Evolutionary conservation across 2,329 filamentous ascomycete genomes (phyloP).

Genomic region (Colletotrichum somersetense): DNA sequence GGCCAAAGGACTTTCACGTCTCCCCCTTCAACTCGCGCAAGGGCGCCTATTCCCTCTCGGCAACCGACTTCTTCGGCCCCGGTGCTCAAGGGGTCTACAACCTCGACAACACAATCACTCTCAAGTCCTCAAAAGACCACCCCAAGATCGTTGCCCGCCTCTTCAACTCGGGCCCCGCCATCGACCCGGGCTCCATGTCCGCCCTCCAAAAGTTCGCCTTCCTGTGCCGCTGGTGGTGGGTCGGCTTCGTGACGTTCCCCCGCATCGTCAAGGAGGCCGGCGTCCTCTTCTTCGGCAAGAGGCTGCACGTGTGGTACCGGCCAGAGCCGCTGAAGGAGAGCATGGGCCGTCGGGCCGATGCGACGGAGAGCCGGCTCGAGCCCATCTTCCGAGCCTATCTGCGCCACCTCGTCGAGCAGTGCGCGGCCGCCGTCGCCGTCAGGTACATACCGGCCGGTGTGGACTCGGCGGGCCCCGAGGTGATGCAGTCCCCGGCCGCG

Average conservation of each 20-base stretch:
- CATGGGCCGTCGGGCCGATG: slow-evolving; percentile 65
- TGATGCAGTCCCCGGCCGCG: slow-evolving; percentile 53
- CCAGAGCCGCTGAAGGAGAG: slow-evolving; percentile 72
- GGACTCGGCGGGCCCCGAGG: slow-evolving; percentile 45
- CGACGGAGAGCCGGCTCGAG: slow-evolving; percentile 62
- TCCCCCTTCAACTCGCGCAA: slow-evolving; percentile 79
- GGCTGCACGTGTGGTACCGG: slow-evolving; percentile 73
- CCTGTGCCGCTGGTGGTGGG: slow-evolving; percentile 73
- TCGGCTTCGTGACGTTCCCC: slow-evolving; percentile 74
- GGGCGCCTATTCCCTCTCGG: slow-evolving; percentile 65
- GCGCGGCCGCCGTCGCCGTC: slow-evolving; percentile 59
- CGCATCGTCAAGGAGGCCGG: slow-evolving; percentile 73
- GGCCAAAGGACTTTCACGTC: slow-evolving; percentile 81
- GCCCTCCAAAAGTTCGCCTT: slow-evolving; percentile 60
- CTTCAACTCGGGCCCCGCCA: slow-evolving; percentile 62
- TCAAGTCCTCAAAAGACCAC: slow-evolving; percentile 70
- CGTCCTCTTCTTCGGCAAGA: slow-evolving; percentile 66
- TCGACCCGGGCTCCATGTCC: slow-evolving; percentile 63
- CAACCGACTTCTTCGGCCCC: slow-evolving; percentile 61
- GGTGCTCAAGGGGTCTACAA: slow-evolving; percentile 53
- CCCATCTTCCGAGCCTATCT: slow-evolving; percentile 62
- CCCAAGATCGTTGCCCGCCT: slow-evolving; percentile 73
- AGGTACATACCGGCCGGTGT: slow-evolving; percentile 67
- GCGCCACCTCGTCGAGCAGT: slow-evolving; percentile 61
- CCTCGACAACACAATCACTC: slow-evolving; percentile 71